These are phyloP conservation scores for Auricularia sp. DNA, from an alignment of 768 basidiomycete species.

Conservation along the genomic window DNA sequence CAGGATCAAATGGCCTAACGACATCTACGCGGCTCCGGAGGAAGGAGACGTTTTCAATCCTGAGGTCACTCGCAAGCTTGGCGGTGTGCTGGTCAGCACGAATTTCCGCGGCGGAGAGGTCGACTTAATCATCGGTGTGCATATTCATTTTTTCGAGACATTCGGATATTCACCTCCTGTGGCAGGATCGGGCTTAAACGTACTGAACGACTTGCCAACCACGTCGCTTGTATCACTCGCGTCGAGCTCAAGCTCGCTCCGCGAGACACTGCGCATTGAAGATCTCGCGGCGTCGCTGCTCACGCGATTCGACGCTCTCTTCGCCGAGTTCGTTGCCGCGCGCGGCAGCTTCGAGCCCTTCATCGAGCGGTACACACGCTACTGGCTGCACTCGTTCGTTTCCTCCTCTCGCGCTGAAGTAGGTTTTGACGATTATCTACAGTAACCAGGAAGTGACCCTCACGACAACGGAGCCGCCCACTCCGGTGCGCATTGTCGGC, in stretches of 20 bases:
- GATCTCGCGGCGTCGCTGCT: constrained; percentile 65
- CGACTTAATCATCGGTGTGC: constrained; percentile 73
- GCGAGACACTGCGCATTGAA: constrained; percentile 52
- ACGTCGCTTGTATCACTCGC: constrained; percentile 69
- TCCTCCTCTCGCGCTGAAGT: not conserved
- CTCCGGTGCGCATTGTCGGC: constrained; percentile 64
- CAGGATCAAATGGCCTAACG: constrained; percentile 94
- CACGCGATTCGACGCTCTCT: constrained; percentile 67
- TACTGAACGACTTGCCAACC: constrained; percentile 73
- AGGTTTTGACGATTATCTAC: constrained; percentile 7
- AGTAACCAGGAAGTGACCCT: constrained; percentile 80
- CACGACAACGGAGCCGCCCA: constrained; percentile 63
- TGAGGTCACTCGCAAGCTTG: constrained; percentile 63
- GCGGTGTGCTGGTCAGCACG: constrained; percentile 86
- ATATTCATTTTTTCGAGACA: not conserved
- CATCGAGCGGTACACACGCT: constrained; percentile 61
- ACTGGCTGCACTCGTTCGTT: constrained; percentile 90
- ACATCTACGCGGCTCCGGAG: constrained; percentile 67
- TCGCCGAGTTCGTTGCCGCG: constrained; percentile 57
- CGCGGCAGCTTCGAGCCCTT: constrained; percentile 73
- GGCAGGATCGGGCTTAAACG: constrained; percentile 82
- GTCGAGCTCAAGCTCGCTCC: constrained; percentile 18
- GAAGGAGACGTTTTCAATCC: constrained; percentile 24
- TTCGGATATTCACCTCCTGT: constrained; percentile 1
- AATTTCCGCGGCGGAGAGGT: constrained; percentile 64